Base-by-base conservation (phyloP, 2,329 filamentous ascomycete genomes). In the Epichloe scottii region DNA sequence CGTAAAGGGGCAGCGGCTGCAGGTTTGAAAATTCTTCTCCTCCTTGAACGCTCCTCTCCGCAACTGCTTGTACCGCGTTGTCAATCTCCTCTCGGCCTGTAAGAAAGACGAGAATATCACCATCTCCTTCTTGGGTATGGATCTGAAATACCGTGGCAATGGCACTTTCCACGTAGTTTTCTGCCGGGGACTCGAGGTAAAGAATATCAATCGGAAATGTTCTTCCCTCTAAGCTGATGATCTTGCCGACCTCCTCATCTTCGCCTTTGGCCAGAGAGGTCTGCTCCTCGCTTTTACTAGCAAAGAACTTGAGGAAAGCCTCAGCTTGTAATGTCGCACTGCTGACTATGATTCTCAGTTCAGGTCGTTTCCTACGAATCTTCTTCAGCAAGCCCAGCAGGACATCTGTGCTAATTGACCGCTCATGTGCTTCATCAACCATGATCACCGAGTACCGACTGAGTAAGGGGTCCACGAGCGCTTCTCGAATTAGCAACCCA, bases 341-440 rank as follows among this genome's bases (percentile, higher is more conserved):
- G 68, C 89, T 95, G 62, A 98, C 79, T 48, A 98, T 83, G 55
- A 97, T 85, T 19, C 89, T 81, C 49, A 97, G 68, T 53, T 96
- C 90, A 7, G 85, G 78, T 42, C 93, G 77, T 61, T 81, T 85
- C 65, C 81, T 88, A 50, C 81, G 72, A 48, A 98, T 91, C 66
- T 97, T 97, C 66, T 95, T 96, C 39, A 98, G 68, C 14, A 97
- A 72, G 0, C 93, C 91, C 3, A 98, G 77, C 7, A 97, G 74
- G 12, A 98, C 80, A 62, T 98, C 93, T 0, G 90, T 95, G 65
- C 88, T 94, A 53, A 97, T 78, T 46, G 89, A 95, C 50, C 93
- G 78, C 68, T 97, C 91, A 63, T 98, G 93, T 6, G 91, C 93
- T 68, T 97, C 91, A 63, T 98, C 93, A 7, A 98, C 86, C 89